Percentiles rank a stretch among this genome's conserved stretches.
phyloP scores from a whole-genome alignment of 768 basidiomycete genomes.

The Kwoniella shandongensis region DNA sequence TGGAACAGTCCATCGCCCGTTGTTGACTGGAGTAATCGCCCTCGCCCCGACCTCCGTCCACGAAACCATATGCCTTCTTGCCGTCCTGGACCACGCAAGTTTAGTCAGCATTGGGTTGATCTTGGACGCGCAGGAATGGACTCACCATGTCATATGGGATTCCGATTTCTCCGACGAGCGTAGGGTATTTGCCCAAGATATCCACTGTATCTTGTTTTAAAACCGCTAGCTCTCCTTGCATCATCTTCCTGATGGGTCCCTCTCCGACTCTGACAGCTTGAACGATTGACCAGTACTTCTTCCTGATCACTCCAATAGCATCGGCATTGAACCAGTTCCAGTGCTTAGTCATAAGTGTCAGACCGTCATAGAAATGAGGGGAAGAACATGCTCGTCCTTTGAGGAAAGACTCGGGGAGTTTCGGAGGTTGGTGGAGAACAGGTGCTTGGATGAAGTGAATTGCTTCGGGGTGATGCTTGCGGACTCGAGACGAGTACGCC shows the following conservation, averaged over 20 bases:
- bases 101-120: too few relatives aligned
- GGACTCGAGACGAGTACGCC: slow-evolving; percentile 35
- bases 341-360: slow-evolving; percentile 53
- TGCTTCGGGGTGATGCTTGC: slow-evolving; percentile 45
- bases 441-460: slow-evolving; percentile 52
- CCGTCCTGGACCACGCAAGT: slow-evolving; percentile 60
- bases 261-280: slow-evolving; percentile 82
- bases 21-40: slow-evolving; percentile 78
- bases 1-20: slow-evolving; percentile 61
- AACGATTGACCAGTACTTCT: slow-evolving; percentile 56
- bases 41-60: slow-evolving; percentile 62
- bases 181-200: slow-evolving; percentile 68
- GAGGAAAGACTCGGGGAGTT: slow-evolving; percentile 39
- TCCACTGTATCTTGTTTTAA: slow-evolving; percentile 71
- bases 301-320: slow-evolving; percentile 84
- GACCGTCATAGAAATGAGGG: slow-evolving; percentile 52
- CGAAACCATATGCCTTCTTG: slow-evolving; percentile 77
- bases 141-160: slow-evolving; percentile 52
- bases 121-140: not conserved
- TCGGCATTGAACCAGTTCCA: slow-evolving; percentile 67
- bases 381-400: slow-evolving; percentile 39
- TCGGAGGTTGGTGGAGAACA: slow-evolving; percentile 47
- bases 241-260: slow-evolving; percentile 70
- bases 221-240: slow-evolving; percentile 79
- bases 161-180: slow-evolving; percentile 85